Evolutionary conservation across 345 rosid genomes (phyloP), one percentile per base, ranked within the genome.

Genomic region (Arabis alpina): DNA sequence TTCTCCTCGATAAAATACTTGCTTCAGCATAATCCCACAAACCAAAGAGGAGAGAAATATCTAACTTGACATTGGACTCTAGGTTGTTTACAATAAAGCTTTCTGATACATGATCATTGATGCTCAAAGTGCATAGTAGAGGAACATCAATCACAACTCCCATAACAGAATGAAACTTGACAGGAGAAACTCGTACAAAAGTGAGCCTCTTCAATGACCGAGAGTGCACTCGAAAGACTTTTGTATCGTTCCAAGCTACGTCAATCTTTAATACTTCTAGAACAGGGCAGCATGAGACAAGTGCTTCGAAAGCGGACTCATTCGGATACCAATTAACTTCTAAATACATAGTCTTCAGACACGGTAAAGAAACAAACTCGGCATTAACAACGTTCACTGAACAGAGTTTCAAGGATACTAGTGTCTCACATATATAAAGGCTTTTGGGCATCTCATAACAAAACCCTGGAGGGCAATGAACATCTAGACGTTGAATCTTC

Each of bases 111-210:
- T 24, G 24, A 65, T 65, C 59, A 3, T 51, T 44, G 10, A 64
- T 64, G 6, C 58, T 50, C 25, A 64, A 37, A 37, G 2, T 2
- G 32, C 69, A 13, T 24, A 64, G 48, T 1, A 9, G 37, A 64
- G 58, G 69, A 64, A 48, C 49, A 50, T 64, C 24, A 37, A 64
- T 39, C 39, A 64, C 58, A 51, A 64, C 69, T 50, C 58, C 69
- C 3, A 9, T 5, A n/a, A 4, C 45, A 51, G n/a, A 52, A 4
- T 6, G 5, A 27, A 14, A 51, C 13, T 9, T 4, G 5, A 12
- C 10, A 24, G 4, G 3, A 64, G 48, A 60, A 8, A n/a, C 4
- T 36, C 37, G 58, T 23, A 8, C 37, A 0, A 64, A 50, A 64
- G 5, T 24, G 37, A 64, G 58, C 58, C 16, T 51, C 25, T 37